These are phyloP conservation scores for Prunus armeniaca DNA, from an alignment of 306 rosid species.

Conservation along the genomic window DNA sequence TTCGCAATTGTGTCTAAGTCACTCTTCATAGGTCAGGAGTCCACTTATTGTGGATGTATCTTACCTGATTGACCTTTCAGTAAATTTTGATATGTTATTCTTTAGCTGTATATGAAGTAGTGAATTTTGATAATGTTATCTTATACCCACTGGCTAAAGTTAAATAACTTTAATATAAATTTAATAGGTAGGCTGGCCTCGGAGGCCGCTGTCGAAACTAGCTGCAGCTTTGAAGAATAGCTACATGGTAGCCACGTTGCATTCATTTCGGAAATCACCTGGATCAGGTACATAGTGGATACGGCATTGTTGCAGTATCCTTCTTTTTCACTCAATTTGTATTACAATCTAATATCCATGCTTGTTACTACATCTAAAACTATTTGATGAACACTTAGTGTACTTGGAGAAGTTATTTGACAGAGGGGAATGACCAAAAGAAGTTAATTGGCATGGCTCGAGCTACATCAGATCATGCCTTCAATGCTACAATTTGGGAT, in stretches of 20 bases:
- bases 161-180: constrained; percentile 11
- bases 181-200: constrained; percentile 93
- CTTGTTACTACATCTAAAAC: constrained; percentile 45
- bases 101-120: not conserved
- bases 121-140: not conserved
- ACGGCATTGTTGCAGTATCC: constrained; percentile 26
- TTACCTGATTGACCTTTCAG: not conserved
- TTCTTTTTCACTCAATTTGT: constrained; percentile 20
- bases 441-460: constrained; percentile 96
- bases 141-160: not conserved
- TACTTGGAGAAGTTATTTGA: constrained; percentile 98
- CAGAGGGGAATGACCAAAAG: constrained; percentile 79
- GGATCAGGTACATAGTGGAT: constrained; percentile 65
- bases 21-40: not conserved
- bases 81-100: not conserved
- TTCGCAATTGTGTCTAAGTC: not conserved
- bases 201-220: constrained; percentile 77
- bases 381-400: constrained; percentile 84
- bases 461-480: constrained; percentile 97
- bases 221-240: constrained; percentile 91
- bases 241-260: constrained; percentile 83
- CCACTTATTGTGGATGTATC: not conserved
- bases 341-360: constrained; percentile 24
- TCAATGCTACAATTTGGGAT: constrained; percentile 99
- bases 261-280: constrained; percentile 65